These are phyloP conservation scores for grape (Vitis vinifera) DNA, from an alignment of 164 flowering plant genomes.

Conservation along the genomic window ASM3070453v1 NC_081808.1:20632001-20632500, in stretches of 20 bases:
- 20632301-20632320: conserved; percentile 89
- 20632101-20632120: conserved; percentile 77
- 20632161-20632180: conserved; percentile 97
- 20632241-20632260: conserved; percentile 76
- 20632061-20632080: conserved; percentile 75
- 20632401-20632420: too few relatives aligned
- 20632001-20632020: conserved; percentile 51
- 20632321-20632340: conserved; percentile 77
- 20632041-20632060: conserved; percentile 88
- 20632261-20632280: conserved; percentile 95
- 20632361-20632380: conserved; percentile 68
- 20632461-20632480: too few relatives aligned
- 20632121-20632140: conserved; percentile 90
- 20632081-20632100: conserved; percentile 88
- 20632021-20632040: conserved; percentile 70
- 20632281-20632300: conserved; percentile 84
- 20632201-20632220: conserved; percentile 89
- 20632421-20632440: too few relatives aligned
- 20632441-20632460: too few relatives aligned
- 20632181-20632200: conserved; percentile 77
- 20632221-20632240: conserved; percentile 91
- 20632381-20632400: not conserved
- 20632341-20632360: conserved; percentile 90
- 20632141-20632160: conserved; percentile 98
- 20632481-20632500: too few relatives aligned